A percentile compares a stretch with the other conserved stretches of the same genome.
phyloP scores from a whole-genome alignment of 176 grass and related monocot species.

The Eragrostis nindensis region DNA sequence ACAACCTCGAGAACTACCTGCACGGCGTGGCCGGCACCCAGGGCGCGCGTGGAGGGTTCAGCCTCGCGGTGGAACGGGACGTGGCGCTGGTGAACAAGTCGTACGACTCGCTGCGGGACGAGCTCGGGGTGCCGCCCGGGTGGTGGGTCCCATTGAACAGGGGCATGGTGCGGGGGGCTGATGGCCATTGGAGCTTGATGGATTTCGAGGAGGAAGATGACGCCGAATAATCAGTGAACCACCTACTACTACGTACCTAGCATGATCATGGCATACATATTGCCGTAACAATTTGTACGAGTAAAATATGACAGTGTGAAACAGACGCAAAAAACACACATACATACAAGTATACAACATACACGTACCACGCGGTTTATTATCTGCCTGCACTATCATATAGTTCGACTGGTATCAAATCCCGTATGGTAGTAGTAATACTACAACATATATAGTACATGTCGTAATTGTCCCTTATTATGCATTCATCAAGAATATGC shows the following conservation, averaged over 20 bases:
- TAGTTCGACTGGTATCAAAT: no score
- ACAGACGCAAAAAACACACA: neutral
- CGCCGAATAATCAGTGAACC: neutral
- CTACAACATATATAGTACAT: no score
- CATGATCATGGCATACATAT: neutral
- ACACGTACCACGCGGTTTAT: neutral
- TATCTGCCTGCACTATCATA: neutral
- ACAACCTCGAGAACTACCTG: constrained; percentile 71
- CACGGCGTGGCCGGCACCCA: constrained; percentile 60
- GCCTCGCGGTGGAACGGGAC: constrained; percentile 58
- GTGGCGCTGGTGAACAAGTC: constrained; percentile 65
- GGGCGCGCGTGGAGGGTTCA: constrained; percentile 28
- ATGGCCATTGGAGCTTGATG: constrained; percentile 51
- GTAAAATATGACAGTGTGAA: neutral
- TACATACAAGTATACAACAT: neutral
- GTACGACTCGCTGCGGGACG: constrained; percentile 49
- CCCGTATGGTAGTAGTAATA: neutral
- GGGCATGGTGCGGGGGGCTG: constrained; percentile 42
- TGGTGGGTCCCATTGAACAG: constrained; percentile 64
- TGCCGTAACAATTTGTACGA: no score
- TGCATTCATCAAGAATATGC: fast-evolving
- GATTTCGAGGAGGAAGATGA: constrained; percentile 46
- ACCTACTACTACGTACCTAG: neutral
- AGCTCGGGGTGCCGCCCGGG: constrained; percentile 42
- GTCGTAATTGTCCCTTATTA: no score